Evolutionary conservation across 371 early-diverging fungal species (phyloP).

Genomic region (Choanephora cucurbitarum): DNA sequence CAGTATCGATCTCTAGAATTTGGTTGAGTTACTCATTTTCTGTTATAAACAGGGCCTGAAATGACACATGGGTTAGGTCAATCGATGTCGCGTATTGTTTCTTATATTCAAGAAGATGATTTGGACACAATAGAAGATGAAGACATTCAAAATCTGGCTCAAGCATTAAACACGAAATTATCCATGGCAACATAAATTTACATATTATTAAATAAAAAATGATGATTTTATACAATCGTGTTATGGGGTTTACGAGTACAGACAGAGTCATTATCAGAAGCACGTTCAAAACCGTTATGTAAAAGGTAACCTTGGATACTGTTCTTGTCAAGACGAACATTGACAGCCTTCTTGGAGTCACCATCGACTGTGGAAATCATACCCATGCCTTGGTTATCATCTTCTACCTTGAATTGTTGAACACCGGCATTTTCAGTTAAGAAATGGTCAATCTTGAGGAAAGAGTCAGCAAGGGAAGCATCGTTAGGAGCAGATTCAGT

Average conservation of each 20-base stretch:
- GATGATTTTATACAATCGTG: background rate
- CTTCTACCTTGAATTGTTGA: slow-evolving; percentile 24
- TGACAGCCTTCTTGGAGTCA: slow-evolving; percentile 16
- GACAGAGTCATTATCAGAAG: background rate
- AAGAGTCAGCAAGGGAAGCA: background rate
- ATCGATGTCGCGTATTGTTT: slow-evolving; percentile 41
- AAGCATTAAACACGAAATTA: slow-evolving; percentile 41
- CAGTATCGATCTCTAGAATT: slow-evolving; percentile 3
- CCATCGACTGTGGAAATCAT: slow-evolving; percentile 20
- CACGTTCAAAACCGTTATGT: slow-evolving; percentile 19
- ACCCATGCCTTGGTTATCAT: slow-evolving; percentile 35
- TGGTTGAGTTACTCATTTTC: too few relatives aligned
- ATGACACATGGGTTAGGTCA: slow-evolving; percentile 33
- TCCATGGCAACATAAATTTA: slow-evolving; percentile 28
- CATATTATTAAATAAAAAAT: background rate
- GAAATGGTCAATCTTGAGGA: background rate
- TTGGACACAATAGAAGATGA: slow-evolving; percentile 35
- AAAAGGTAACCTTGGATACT: slow-evolving; percentile 21
- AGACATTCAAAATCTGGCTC: slow-evolving; percentile 44
- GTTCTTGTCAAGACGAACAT: slow-evolving; percentile 16
- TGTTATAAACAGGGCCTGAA: slow-evolving; percentile 26
- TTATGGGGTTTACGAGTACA: background rate
- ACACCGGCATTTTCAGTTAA: background rate
- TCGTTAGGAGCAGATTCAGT: background rate
- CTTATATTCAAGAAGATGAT: slow-evolving; percentile 48